Evolutionary conservation across 257 asterid species (phyloP).

Genomic region (Mentha longifolia): DNA sequence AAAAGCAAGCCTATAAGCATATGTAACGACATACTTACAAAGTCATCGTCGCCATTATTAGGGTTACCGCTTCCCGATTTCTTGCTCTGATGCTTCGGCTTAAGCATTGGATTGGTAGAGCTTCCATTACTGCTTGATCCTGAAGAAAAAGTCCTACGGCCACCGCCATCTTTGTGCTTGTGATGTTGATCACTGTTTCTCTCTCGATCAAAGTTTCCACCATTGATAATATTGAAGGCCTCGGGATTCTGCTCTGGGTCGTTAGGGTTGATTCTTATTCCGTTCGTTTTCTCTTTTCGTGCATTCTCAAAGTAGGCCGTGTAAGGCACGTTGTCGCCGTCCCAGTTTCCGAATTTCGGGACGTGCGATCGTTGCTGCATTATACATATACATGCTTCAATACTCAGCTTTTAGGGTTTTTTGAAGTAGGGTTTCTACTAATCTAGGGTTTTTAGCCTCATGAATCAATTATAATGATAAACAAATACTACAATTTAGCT

Average conservation of each 20-base stretch:
- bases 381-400: background rate
- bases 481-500: too few species aligned
- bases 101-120: slow-evolving; percentile 27
- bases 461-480: too few species aligned
- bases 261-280: slow-evolving; percentile 65
- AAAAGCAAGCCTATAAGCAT: background rate
- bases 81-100: slow-evolving; percentile 31
- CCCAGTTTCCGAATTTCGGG: slow-evolving; percentile 84
- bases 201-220: background rate
- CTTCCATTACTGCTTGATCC: slow-evolving; percentile 44
- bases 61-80: slow-evolving; percentile 27
- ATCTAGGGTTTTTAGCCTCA: too few species aligned
- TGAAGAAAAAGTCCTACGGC: slow-evolving; percentile 35
- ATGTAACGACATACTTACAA: slow-evolving; percentile 42
- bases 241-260: slow-evolving; percentile 82
- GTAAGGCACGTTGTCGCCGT: slow-evolving; percentile 69
- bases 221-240: slow-evolving; percentile 40
- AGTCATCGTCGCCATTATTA: slow-evolving; percentile 42
- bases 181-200: slow-evolving; percentile 16
- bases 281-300: slow-evolving; percentile 54
- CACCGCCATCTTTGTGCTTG: slow-evolving; percentile 32
- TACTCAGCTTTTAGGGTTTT: background rate
- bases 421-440: too few species aligned
- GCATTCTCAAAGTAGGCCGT: slow-evolving; percentile 79
- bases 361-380: slow-evolving; percentile 60